phyloP scores from a whole-genome alignment of 495 filamentous ascomycete species.

The Astrothelium macrocarpum region DNA sequence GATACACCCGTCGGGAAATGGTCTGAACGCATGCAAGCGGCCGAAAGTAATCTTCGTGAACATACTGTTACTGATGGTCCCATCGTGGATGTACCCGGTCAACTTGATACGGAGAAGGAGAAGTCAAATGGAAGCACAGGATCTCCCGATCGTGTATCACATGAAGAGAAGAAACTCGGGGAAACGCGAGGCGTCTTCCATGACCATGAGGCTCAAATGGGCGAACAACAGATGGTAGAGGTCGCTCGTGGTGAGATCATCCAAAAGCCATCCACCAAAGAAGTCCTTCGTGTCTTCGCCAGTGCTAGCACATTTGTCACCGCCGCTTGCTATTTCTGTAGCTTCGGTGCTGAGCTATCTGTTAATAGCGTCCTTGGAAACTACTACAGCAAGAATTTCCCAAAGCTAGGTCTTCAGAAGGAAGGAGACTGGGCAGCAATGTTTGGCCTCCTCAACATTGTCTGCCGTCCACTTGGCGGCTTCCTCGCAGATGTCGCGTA shows the following conservation, averaged over 20 bases:
- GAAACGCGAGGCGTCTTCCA: constrained; percentile 21
- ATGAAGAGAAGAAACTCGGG: constrained; percentile 27
- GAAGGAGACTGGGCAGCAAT: constrained; percentile 33
- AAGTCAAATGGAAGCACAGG: not conserved
- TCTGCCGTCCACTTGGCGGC: constrained; percentile 30
- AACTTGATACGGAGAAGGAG: constrained; percentile 19
- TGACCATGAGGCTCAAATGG: constrained; percentile 25
- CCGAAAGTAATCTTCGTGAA: constrained; percentile 24
- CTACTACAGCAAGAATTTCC: constrained; percentile 29
- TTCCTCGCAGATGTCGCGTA: constrained; percentile 28
- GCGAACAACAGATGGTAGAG: constrained; percentile 27
- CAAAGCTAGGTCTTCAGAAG: constrained; percentile 23
- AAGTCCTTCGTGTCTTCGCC: constrained; percentile 22
- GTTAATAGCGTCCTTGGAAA: constrained; percentile 33
- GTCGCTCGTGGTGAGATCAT: constrained; percentile 32
- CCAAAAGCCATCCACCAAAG: constrained; percentile 26
- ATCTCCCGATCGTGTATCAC: constrained; percentile 11
- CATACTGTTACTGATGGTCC: constrained; percentile 17
- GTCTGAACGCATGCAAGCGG: constrained; percentile 26
- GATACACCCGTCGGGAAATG: constrained; percentile 32
- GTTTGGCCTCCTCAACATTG: constrained; percentile 32
- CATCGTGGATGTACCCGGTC: constrained; percentile 26
- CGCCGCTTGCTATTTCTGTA: constrained; percentile 31
- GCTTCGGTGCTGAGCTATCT: constrained; percentile 31
- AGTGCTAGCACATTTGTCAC: constrained; percentile 29